phyloP scores from a whole-genome alignment of 345 rosid genomes.

The Lepidium didymum region DNA sequence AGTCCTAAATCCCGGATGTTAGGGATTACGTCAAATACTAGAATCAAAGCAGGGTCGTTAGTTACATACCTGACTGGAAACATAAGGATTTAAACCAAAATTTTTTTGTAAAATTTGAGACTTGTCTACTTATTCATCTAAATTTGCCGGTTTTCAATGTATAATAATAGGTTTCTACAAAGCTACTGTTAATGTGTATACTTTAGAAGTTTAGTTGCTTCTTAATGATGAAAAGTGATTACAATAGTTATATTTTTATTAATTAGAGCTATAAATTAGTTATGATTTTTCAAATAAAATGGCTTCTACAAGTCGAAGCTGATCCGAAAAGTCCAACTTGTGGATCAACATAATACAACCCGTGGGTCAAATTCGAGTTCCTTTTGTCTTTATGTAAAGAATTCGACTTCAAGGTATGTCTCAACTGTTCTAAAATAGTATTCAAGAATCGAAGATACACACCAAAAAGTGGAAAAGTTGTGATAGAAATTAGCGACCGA shows the following conservation, averaged over 20 bases:
- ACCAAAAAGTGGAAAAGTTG: conserved; percentile 9
- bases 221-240: background rate
- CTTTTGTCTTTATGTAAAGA: background rate
- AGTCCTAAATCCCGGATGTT: background rate
- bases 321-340: background rate
- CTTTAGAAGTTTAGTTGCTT: background rate
- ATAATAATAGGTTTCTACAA: background rate
- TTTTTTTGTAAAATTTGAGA: background rate
- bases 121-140: background rate
- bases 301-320: background rate
- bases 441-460: conserved; percentile 17
- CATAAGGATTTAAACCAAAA: background rate
- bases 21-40: background rate
- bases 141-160: background rate
- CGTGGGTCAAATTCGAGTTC: background rate
- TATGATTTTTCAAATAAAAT: background rate
- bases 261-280: background rate
- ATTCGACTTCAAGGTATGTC: background rate
- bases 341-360: background rate
- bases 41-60: background rate
- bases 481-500: background rate
- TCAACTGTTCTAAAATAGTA: conserved; percentile 7
- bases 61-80: background rate
- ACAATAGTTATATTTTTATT: background rate
- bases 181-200: no score